A percentile compares a stretch with the other conserved stretches of the same genome.
These are phyloP conservation scores for Alternaria rosae DNA, from an alignment of 2,329 filamentous ascomycete species.

Conservation along the genomic window DNA sequence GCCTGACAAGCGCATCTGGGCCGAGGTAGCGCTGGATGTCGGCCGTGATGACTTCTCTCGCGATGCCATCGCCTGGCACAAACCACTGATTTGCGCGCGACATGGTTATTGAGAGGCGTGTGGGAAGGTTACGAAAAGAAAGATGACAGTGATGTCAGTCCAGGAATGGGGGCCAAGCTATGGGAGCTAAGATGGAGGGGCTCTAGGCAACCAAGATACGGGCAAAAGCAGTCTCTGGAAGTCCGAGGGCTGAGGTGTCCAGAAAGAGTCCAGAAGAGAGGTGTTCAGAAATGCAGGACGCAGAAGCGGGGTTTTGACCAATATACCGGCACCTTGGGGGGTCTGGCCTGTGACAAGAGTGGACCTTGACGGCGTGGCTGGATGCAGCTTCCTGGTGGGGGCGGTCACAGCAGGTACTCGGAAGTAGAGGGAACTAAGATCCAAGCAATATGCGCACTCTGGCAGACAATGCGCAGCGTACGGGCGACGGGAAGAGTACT, in stretches of 20 bases:
- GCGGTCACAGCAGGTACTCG: constrained; percentile 30
- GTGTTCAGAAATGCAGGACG: constrained; percentile 34
- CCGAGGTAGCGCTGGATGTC: constrained; percentile 62
- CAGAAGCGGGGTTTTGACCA: constrained; percentile 46
- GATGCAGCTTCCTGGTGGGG: constrained; percentile 25
- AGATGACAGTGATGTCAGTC: constrained; percentile 49
- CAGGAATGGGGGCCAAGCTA: constrained; percentile 45
- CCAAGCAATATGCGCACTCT: constrained; percentile 28
- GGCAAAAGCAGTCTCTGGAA: constrained; percentile 26
- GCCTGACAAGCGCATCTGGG: constrained; percentile 59
- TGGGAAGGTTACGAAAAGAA: constrained; percentile 37
- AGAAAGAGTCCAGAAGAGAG: constrained; percentile 37
- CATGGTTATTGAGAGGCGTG: constrained; percentile 34
- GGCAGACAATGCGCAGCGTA: constrained; percentile 17
- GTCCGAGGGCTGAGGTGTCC: constrained; percentile 34
- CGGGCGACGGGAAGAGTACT: constrained; percentile 31
- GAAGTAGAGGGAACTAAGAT: constrained; percentile 28
- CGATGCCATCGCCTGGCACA: constrained; percentile 59
- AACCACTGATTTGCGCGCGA: constrained; percentile 57
- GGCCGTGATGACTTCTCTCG: constrained; percentile 60
- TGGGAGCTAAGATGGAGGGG: constrained; percentile 42
- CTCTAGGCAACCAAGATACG: constrained; percentile 39
- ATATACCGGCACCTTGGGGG: constrained; percentile 48
- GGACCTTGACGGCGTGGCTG: constrained; percentile 44
- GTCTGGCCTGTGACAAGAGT: constrained; percentile 35